Conservation (phyloP, 768 basidiomycete species). For the Crepidotus variabilis region DNA sequence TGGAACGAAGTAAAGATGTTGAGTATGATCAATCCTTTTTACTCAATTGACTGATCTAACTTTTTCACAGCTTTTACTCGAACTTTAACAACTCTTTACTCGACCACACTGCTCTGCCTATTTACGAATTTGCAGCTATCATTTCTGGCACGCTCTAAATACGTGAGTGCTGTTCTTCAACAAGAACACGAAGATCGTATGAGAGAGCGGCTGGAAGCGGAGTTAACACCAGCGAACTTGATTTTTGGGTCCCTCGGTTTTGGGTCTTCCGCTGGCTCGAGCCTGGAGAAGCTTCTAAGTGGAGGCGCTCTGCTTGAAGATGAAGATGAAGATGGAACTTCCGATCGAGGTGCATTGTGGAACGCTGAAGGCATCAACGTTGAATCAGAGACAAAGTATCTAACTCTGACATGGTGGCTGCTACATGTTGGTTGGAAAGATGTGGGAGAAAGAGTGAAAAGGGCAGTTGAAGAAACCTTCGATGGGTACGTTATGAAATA, state of each 20-base stretch:
- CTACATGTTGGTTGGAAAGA: constrained; percentile 90
- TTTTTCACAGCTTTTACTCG: constrained; percentile 71
- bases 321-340: constrained; percentile 12
- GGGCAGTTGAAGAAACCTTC: constrained; percentile 79
- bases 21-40: constrained; percentile 39
- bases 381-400: constrained; percentile 73
- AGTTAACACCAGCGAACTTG: constrained; percentile 36
- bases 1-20: constrained; percentile 94
- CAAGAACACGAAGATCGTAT: constrained; percentile 56
- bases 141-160: constrained; percentile 77
- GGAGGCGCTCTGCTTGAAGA: constrained; percentile 13
- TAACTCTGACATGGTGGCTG: constrained; percentile 92
- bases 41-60: neutral
- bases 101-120: constrained; percentile 81
- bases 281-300: constrained; percentile 14
- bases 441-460: constrained; percentile 66
- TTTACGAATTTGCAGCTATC: constrained; percentile 85
- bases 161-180: constrained; percentile 64
- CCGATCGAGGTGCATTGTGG: constrained; percentile 2
- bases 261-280: constrained; percentile 15
- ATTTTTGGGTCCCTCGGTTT: constrained; percentile 19
- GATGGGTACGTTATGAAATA: constrained; percentile 57
- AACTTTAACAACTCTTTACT: constrained; percentile 82
- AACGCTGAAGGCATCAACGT: constrained; percentile 39
- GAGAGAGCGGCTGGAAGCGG: constrained; percentile 39